These are phyloP conservation scores for Sarcomyxa edulis DNA, from an alignment of 768 basidiomycete species.

Conservation along the genomic window DNA sequence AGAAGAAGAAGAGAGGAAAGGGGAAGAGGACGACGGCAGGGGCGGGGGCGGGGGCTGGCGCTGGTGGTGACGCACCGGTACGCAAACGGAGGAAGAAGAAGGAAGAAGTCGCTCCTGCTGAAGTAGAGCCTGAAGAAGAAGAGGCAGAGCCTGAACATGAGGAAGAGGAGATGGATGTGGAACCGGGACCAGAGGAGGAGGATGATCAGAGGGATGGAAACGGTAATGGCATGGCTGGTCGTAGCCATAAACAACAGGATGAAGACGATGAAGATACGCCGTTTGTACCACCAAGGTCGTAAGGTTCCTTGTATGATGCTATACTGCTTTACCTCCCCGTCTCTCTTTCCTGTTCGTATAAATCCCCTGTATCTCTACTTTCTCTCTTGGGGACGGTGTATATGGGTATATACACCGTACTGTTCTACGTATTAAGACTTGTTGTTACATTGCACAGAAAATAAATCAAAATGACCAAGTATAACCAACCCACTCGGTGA, in stretches of 20 bases:
- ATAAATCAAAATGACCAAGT: too few relatives aligned
- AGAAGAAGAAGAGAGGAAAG: slow-evolving; percentile 57
- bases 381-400: too few relatives aligned
- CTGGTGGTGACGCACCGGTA: slow-evolving; percentile 22
- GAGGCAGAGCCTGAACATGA: slow-evolving; percentile 19
- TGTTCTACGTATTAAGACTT: too few relatives aligned
- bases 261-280: slow-evolving; percentile 40
- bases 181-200: slow-evolving; percentile 21
- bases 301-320: too few relatives aligned
- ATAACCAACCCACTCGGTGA: too few relatives aligned
- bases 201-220: slow-evolving; percentile 33
- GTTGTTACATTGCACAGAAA: too few relatives aligned
- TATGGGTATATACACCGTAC: too few relatives aligned
- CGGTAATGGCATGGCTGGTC: slow-evolving; percentile 17
- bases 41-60: slow-evolving; percentile 25
- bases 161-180: slow-evolving; percentile 30
- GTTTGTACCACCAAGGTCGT: slow-evolving; percentile 31
- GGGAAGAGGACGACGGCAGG: slow-evolving; percentile 44
- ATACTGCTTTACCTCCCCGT: too few relatives aligned
- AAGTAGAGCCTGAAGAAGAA: too few relatives aligned
- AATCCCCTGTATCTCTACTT: too few relatives aligned
- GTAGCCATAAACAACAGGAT: slow-evolving; percentile 11
- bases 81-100: slow-evolving; percentile 32
- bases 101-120: slow-evolving; percentile 22
- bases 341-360: too few relatives aligned